These are phyloP conservation scores for Termitomyces titanicus DNA, from an alignment of 768 basidiomycete genomes.

Conservation along the genomic window DNA sequence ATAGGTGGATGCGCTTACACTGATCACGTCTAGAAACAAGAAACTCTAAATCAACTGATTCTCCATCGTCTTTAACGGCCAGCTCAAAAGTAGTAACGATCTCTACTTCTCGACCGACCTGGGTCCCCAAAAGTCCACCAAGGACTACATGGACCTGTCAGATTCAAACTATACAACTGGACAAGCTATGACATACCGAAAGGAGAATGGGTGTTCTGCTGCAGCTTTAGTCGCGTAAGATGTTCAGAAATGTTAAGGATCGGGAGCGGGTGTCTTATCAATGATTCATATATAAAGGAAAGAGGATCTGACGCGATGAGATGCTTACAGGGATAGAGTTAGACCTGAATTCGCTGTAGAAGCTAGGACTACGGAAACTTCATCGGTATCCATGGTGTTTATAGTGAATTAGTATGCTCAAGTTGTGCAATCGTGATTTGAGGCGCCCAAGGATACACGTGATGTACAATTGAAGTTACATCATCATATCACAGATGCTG, in stretches of 20 bases:
- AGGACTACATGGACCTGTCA: constrained; percentile 51
- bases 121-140: constrained; percentile 91
- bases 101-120: constrained; percentile 92
- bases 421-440: neutral
- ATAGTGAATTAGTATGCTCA: constrained; percentile 21
- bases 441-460: neutral
- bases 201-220: constrained; percentile 55
- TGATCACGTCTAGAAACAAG: constrained; percentile 82
- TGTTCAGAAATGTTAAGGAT: constrained; percentile 98
- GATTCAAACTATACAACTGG: neutral
- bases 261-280: constrained; percentile 85
- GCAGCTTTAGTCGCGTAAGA: constrained; percentile 79
- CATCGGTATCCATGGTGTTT: constrained; percentile 78
- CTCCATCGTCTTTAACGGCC: constrained; percentile 54
- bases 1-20: constrained; percentile 42
- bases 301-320: neutral
- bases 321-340: constrained; percentile 66
- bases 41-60: constrained; percentile 76
- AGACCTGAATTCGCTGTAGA: constrained; percentile 70
- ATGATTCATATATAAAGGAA: constrained; percentile 14
- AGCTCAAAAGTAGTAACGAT: constrained; percentile 97
- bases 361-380: constrained; percentile 69
- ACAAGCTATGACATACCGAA: constrained; percentile 47
- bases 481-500: no score
- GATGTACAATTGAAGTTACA: no score